These are phyloP conservation scores for Hamamelis virginiana DNA, from an alignment of 164 flowering plant genomes.

Conservation along the genomic window DNA sequence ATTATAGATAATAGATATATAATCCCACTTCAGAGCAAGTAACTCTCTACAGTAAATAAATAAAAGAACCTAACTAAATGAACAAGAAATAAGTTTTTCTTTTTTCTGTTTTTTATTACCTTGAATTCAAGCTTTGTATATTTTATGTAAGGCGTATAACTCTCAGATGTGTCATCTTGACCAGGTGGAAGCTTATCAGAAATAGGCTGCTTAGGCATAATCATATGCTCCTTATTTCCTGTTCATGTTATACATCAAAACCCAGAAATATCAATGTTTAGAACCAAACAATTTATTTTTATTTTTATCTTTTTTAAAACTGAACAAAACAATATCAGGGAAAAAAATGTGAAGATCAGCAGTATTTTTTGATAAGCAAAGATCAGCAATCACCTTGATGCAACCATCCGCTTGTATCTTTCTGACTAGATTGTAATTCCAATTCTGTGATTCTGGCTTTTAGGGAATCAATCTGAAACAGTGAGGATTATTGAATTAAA, in stretches of 20 bases:
- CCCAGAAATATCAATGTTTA: conserved; percentile 1
- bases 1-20: too few relatives aligned
- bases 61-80: background rate
- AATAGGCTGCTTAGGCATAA: conserved; percentile 22
- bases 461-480: conserved; percentile 58
- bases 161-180: conserved; percentile 35
- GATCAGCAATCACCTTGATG: conserved; percentile 24
- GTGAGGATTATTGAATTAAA: conserved; percentile 3
- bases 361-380: too few relatives aligned
- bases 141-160: conserved; percentile 69
- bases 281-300: conserved; percentile 3
- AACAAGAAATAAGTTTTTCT: background rate
- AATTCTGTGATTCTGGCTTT: conserved; percentile 59
- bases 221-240: conserved; percentile 30
- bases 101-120: conserved; percentile 29
- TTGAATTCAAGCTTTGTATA: conserved; percentile 91
- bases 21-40: too few relatives aligned
- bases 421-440: conserved; percentile 30
- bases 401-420: conserved; percentile 21
- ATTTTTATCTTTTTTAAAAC: too few relatives aligned
- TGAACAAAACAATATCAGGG: background rate
- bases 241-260: conserved; percentile 15
- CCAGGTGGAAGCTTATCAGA: conserved; percentile 17
- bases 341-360: conserved; percentile 5
- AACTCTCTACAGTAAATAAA: background rate